Evolutionary conservation across 139 green algal species (phyloP), one percentile per base, ranked within the genome.

Genomic region (Chlamydomonas schloesseri): DNA sequence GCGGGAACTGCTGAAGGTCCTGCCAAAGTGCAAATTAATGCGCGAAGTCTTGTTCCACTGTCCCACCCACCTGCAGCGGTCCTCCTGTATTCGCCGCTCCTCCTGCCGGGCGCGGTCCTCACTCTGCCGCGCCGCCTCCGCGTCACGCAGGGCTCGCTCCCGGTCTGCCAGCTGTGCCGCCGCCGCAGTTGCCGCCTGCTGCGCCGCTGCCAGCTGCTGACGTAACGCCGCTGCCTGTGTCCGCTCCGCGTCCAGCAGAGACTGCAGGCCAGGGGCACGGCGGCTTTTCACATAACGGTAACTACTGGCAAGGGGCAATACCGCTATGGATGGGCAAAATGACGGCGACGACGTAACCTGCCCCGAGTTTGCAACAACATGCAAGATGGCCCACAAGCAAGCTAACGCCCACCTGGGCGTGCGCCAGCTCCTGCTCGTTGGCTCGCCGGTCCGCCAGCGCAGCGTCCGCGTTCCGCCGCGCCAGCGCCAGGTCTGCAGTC

Each of bases 191-290:
- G 31, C 6, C 62, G 60, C 36, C 76, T 73, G 60, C 62, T 73
- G 72, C 47, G 13, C 57, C n/a, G 76, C 62, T 1, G 76, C 37
- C 28, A 65, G 26, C 60, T 83, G 75, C 76, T 83, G 76, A 13
- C 76, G 36, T 18, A 28, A 28, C 20, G 37, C 34, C 60, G 75
- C 57, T 9, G 55, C 53, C 74, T 81, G 53, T 20, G 26, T 20
- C 31, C 70, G 74, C 55, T 50, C 26, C 17, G 31, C n/a, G 20
- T 81, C 74, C 53, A 46, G 47, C 47, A 50, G 47, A 20, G 73
- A 46, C 73, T 80, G 47, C 17, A 70, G 64, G 2, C 3, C 15
- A 23, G 64, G 3, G 64, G 64, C 29, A 64, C 53, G 9, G n/a
- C n/a, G n/a, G n/a, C n/a, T n/a, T n/a, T n/a, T n/a, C n/a, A n/a